Evolutionary conservation across 257 asterid species (phyloP), one percentile per base, ranked within the genome.

Genomic region (Nicotiana undulata): DNA sequence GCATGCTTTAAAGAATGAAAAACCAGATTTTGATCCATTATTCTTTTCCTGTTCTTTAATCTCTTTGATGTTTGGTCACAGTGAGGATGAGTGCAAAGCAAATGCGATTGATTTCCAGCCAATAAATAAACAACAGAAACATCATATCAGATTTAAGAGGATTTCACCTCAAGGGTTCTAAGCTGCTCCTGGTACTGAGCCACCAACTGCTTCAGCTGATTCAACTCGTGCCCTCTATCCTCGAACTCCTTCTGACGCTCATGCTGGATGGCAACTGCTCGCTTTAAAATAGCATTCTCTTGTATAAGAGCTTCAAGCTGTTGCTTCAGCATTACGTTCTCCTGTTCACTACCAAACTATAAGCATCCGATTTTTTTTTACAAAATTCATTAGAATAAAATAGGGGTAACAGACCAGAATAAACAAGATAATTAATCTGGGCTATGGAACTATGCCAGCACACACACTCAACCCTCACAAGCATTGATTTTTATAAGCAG

Each of bases 221-320:
- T 91, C 88, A 93, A 78, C 91, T 92, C 97, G 63, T 86, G 90
- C 75, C 90, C 94, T 82, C 79, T 88, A 77, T 91, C 93, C 68
- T 96, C 97, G 31, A 87, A 90, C 81, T 93, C 97, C 85, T 96
- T 96, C 81, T 91, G 98, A 9, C 98, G 89, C 81, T 95, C 98
- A 81, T 92, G 97, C 77, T 93, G 97, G 78, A 94, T 90, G 29
- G 95, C 85, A 80, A 94, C 96, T 7, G 97, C 98, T 79, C 97
- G 88, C 86, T 94, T 94, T 88, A 94, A 80, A 63, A 96, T 87
- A 80, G 79, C 79, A 46, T 96, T 93, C 86, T 94, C 99, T 77
- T 92, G 98, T 49, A 89, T 64, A 70, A 89, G 63, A 32, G 92
- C 92, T 80, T 90, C 96, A 40, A 95, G 84, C 79, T 94, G 97